Conservation (phyloP, 768 basidiomycete species). For the Podaxis mareebaensis region DNA sequence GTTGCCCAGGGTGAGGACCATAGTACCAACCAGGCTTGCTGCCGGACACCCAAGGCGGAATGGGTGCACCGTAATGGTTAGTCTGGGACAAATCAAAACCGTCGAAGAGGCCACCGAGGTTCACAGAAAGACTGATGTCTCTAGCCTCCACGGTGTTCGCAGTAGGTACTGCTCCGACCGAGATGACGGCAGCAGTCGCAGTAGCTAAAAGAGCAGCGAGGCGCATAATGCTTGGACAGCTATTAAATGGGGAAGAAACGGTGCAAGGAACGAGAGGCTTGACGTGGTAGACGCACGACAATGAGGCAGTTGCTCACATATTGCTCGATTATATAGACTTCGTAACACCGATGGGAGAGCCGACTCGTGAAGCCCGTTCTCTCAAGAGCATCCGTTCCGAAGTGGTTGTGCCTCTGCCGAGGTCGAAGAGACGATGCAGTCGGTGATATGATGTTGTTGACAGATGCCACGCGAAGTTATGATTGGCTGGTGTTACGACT, state of each 20-base stretch:
- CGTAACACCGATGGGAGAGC: not conserved
- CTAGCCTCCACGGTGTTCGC: not conserved
- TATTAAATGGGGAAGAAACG: not conserved
- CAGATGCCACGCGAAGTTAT: slow-evolving; percentile 5
- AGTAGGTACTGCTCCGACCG: not conserved
- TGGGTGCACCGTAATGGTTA: slow-evolving; percentile 35
- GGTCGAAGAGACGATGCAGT: not conserved
- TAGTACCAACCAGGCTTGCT: slow-evolving; percentile 40
- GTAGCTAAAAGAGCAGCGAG: slow-evolving; percentile 2
- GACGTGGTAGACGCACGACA: slow-evolving; percentile 3
- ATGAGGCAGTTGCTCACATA: not conserved
- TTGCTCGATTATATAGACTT: slow-evolving; percentile 7
- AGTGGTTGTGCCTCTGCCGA: slow-evolving; percentile 8
- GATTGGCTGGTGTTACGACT: slow-evolving; percentile 1
- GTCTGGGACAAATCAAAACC: slow-evolving; percentile 8
- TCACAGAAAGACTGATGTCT: slow-evolving; percentile 9
- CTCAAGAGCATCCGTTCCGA: not conserved
- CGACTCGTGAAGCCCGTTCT: not conserved
- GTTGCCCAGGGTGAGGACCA: slow-evolving; percentile 27
- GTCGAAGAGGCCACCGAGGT: slow-evolving; percentile 7
- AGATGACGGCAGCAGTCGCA: slow-evolving; percentile 2
- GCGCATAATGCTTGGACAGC: not conserved
- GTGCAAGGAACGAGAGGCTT: slow-evolving; percentile 3
- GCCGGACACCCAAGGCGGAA: slow-evolving; percentile 32
- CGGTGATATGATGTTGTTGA: slow-evolving; percentile 12